Evolutionary conservation across 2,329 filamentous ascomycete genomes (phyloP).

Genomic region (Aspergillus hortae): DNA sequence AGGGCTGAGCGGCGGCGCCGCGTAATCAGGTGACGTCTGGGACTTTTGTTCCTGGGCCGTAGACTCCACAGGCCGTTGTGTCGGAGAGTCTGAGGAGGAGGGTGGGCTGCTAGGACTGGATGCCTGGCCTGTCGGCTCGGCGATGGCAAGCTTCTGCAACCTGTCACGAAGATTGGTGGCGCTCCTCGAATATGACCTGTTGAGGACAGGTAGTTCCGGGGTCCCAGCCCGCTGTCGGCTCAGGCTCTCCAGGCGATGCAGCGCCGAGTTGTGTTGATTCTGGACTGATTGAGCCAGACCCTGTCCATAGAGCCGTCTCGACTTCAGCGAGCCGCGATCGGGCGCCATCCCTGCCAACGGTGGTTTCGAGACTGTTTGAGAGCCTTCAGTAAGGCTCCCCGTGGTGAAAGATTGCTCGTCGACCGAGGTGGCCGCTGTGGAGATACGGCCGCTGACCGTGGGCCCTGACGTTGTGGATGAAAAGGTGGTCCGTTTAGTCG

Average conservation of each 20-base stretch:
- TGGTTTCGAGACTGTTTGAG: conserved; percentile 22
- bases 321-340: conserved; percentile 67
- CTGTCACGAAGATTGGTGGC: conserved; percentile 63
- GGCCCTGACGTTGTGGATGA: conserved; percentile 77
- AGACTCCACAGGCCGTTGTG: conserved; percentile 37
- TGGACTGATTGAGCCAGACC: conserved; percentile 74
- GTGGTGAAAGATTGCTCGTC: conserved; percentile 59
- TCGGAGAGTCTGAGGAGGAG: conserved; percentile 35
- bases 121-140: conserved; percentile 18
- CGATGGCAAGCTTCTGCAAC: conserved; percentile 32
- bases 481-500: conserved; percentile 73
- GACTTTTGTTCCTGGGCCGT: conserved; percentile 27
- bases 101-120: conserved; percentile 41
- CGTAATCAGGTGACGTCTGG: conserved; percentile 25
- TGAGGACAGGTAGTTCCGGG: conserved; percentile 46
- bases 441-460: conserved; percentile 66
- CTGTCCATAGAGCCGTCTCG: conserved; percentile 76
- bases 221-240: conserved; percentile 62
- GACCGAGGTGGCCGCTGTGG: conserved; percentile 84
- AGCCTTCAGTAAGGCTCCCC: conserved; percentile 13
- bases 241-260: conserved; percentile 77
- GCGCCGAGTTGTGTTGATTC: conserved; percentile 71
- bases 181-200: conserved; percentile 51
- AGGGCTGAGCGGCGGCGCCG: conserved; percentile 61
- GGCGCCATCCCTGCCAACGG: conserved; percentile 36